Conservation (phyloP, 306 rosid species). For the Pueraria montana region DNA sequence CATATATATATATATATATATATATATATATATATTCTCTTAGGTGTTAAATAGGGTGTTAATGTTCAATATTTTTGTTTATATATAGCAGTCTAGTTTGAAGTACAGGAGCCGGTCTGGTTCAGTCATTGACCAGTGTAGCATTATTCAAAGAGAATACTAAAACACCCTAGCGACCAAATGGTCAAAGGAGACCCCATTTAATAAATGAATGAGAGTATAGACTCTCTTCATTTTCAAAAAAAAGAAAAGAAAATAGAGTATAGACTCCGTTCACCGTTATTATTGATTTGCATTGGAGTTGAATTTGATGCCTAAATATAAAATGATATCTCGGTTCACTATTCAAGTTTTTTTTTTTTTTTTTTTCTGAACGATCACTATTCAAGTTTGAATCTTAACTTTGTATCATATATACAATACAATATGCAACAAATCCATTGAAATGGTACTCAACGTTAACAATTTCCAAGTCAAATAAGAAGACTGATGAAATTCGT, state of each 20-base stretch:
- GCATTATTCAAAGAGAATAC: background rate
- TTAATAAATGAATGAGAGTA: background rate
- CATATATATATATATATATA: too few species aligned
- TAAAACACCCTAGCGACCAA: background rate
- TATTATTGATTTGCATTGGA: background rate
- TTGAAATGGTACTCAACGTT: background rate
- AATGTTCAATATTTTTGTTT: too few species aligned
- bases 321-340: background rate
- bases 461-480: background rate
- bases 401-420: background rate
- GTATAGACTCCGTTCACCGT: too few species aligned
- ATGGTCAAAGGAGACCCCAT: background rate
- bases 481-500: background rate
- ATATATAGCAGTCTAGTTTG: background rate
- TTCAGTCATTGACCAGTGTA: background rate
- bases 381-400: background rate
- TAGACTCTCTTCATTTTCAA: too few species aligned
- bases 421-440: background rate
- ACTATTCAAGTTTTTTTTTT: background rate
- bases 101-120: background rate
- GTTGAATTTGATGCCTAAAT: background rate
- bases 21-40: too few species aligned
- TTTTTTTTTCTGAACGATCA: background rate
- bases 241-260: too few species aligned
- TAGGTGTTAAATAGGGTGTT: too few species aligned